These are phyloP conservation scores for Letharia lupina DNA, from an alignment of 495 filamentous ascomycete species.

Conservation along the genomic window DNA sequence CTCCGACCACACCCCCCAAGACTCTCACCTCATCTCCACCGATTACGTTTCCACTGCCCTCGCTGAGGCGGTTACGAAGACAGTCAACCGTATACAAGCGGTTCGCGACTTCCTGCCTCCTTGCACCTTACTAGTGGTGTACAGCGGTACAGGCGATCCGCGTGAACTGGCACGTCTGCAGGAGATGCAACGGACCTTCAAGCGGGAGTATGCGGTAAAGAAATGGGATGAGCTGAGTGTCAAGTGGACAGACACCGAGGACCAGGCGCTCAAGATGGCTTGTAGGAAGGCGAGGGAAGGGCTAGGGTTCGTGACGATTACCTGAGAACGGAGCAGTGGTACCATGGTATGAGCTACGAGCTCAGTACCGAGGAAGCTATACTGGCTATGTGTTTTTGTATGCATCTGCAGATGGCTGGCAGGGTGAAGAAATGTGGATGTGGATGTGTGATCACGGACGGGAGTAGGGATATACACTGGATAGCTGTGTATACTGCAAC, in stretches of 20 bases:
- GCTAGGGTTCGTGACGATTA: conserved; percentile 74
- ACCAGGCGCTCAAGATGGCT: conserved; percentile 66
- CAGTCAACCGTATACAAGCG: conserved; percentile 50
- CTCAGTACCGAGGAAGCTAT: not conserved
- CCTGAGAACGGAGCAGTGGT: conserved; percentile 32
- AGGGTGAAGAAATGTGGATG: not conserved
- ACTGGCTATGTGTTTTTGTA: not conserved
- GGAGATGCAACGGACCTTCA: conserved; percentile 61
- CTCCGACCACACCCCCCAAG: conserved; percentile 27
- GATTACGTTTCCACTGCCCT: conserved; percentile 28
- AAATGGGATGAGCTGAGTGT: conserved; percentile 85
- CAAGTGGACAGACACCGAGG: conserved; percentile 85
- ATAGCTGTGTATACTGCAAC: not conserved
- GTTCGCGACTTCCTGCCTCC: conserved; percentile 70
- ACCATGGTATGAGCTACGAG: not conserved
- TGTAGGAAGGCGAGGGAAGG: conserved; percentile 63
- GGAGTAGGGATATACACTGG: not conserved
- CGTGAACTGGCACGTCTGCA: conserved; percentile 66
- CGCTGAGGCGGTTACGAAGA: conserved; percentile 38
- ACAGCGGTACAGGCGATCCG: conserved; percentile 83
- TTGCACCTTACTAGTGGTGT: conserved; percentile 81
- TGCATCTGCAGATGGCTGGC: not conserved
- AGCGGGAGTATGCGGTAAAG: conserved; percentile 64
- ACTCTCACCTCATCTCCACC: conserved; percentile 26
- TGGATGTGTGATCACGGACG: not conserved